phyloP scores from a whole-genome alignment of 768 basidiomycete species.

The Mycena crocata region DNA sequence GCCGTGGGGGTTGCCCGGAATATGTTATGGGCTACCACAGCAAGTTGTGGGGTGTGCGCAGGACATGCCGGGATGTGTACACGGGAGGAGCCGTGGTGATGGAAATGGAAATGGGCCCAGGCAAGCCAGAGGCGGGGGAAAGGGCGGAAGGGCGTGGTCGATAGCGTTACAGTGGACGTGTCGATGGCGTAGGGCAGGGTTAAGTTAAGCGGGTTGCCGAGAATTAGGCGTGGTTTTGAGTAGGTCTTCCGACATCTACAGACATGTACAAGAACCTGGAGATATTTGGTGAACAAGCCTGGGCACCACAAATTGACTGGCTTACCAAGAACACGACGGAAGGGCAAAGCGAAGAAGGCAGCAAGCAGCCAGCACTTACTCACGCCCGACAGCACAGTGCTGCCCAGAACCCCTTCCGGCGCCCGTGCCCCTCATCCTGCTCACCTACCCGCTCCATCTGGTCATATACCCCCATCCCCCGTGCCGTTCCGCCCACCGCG shows the following conservation, averaged over 20 bases:
- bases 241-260: conserved; percentile 32
- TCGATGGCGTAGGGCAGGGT: conserved; percentile 21
- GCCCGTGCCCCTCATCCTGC: conserved; percentile 70
- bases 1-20: too few species aligned
- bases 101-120: neutral
- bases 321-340: conserved; percentile 23
- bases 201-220: conserved; percentile 30
- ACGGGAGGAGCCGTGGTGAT: conserved; percentile 2
- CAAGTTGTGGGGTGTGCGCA: too few species aligned
- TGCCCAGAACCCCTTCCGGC: conserved; percentile 71
- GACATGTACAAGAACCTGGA: conserved; percentile 21
- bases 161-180: conserved; percentile 18
- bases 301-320: neutral
- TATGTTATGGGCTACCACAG: too few species aligned
- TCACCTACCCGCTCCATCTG: conserved; percentile 71
- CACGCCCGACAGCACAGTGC: conserved; percentile 79
- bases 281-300: too few species aligned
- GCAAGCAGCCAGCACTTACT: conserved; percentile 44
- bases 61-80: neutral
- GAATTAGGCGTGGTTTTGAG: conserved; percentile 34
- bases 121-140: neutral
- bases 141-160: neutral
- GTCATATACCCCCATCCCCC: conserved; percentile 76
- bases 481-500: conserved; percentile 44
- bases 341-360: too few species aligned